Base-by-base conservation (phyloP, 2,329 filamentous ascomycete genomes). In the Ascochyta clinopodiicola region DNA sequence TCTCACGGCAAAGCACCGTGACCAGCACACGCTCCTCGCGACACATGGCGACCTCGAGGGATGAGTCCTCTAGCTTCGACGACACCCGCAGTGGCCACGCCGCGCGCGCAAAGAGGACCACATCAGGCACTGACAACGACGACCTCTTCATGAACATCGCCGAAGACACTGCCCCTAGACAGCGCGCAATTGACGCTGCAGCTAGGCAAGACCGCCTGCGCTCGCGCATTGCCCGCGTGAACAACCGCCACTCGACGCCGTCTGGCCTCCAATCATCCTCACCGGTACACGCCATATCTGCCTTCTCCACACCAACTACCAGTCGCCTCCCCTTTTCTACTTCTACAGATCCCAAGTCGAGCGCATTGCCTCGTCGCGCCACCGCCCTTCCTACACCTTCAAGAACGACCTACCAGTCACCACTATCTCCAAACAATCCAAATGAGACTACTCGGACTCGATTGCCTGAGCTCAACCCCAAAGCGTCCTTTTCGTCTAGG, bases 81-180 rank as follows among this genome's bases (percentile, higher is more conserved):
- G 64, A 71, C 6, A 64, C 57, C 45, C 60, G 64, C 66, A 65
- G 31, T 54, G 60, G 32, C 3, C 60, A 43, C 63, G 50, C 37
- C 51, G 61, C 19, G 51, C 54, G 44, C 62, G 58, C 39, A 62
- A 61, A 56, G 51, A 17, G 48, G 35, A 52, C 25, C 6, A 40
- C 46, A 12, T 37, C 55, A n/a, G 44, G 43, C 34, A 42, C 55
- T 4, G 49, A 66, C 31, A 56, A 53, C 37, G 77, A 78, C 59
- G 77, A 79, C 58, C 66, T 79, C 25, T 79, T 79, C 56, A 61
- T 79, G 43, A 73, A 78, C 56, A 73, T 79, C 51, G 77, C 77
- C 42, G 72, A 72, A 43, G 75, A 77, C 59, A 71, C 48, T 43
- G 68, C 70, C 25, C 65, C 70, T 17, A 66, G 57, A 32, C 69